These are phyloP conservation scores for Sechiopsis laciniata DNA, from an alignment of 306 rosid species.

Conservation along the genomic window DNA sequence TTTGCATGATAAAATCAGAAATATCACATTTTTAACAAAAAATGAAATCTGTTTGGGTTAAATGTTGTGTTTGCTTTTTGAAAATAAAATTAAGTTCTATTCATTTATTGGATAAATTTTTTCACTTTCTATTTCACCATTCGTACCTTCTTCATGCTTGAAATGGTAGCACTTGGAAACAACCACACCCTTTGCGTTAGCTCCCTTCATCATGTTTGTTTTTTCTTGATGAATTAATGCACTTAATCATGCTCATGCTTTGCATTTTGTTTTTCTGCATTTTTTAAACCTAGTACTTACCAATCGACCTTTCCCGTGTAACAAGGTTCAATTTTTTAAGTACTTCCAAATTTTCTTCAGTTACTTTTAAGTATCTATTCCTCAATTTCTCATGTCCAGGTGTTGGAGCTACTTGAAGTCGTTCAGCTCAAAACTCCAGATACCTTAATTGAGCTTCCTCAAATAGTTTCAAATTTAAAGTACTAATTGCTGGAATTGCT, in stretches of 20 bases:
- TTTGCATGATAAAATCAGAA: neutral
- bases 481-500: no score
- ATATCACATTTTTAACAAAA: neutral
- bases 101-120: neutral
- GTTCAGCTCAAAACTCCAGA: conserved; percentile 51
- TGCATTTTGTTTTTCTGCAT: neutral
- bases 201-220: conserved; percentile 88
- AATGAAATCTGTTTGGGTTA: neutral
- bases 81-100: neutral
- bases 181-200: conserved; percentile 82
- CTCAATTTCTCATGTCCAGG: conserved; percentile 40
- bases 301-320: neutral
- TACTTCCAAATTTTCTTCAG: no score
- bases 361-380: no score
- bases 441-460: no score
- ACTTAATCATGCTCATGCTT: neutral
- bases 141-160: conserved; percentile 4
- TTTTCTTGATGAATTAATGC: conserved; percentile 16
- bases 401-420: conserved; percentile 84
- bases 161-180: conserved; percentile 66
- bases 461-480: no score
- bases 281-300: neutral
- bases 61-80: neutral
- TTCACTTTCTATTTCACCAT: neutral
- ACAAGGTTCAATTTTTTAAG: neutral